These are phyloP conservation scores for Curvularia hawaiiensis DNA, from an alignment of 2,329 filamentous ascomycete genomes.

Conservation along the genomic window DNA sequence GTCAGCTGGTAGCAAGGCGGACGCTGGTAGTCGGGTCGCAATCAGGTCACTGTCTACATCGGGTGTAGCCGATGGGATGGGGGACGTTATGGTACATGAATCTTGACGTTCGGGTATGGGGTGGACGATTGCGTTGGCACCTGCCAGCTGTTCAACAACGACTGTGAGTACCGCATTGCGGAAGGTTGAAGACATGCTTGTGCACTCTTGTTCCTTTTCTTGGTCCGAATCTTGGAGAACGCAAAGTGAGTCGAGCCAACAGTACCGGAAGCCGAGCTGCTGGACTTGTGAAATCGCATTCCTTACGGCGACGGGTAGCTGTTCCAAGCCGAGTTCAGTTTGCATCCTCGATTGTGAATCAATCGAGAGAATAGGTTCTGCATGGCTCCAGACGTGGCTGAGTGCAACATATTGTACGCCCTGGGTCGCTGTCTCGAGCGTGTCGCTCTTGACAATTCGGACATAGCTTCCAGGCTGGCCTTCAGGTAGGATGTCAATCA, in stretches of 20 bases:
- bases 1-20: slow-evolving; percentile 17
- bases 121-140: neutral
- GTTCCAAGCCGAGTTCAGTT: slow-evolving; percentile 20
- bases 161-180: slow-evolving; percentile 44
- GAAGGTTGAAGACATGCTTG: slow-evolving; percentile 39
- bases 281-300: slow-evolving; percentile 36
- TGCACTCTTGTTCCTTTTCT: slow-evolving; percentile 40
- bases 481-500: slow-evolving; percentile 36
- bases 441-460: slow-evolving; percentile 31
- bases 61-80: neutral
- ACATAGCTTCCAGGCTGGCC: slow-evolving; percentile 19
- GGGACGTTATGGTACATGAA: slow-evolving; percentile 1
- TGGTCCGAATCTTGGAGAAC: slow-evolving; percentile 40
- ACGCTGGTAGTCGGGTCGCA: slow-evolving; percentile 14
- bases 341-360: slow-evolving; percentile 22
- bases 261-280: slow-evolving; percentile 38
- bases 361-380: slow-evolving; percentile 29
- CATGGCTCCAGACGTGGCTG: slow-evolving; percentile 35
- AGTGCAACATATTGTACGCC: slow-evolving; percentile 34
- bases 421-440: slow-evolving; percentile 15
- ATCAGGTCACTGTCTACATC: neutral
- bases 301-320: slow-evolving; percentile 30
- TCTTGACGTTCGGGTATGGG: neutral
- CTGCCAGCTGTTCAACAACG: slow-evolving; percentile 27
- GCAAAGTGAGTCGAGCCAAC: slow-evolving; percentile 45